A percentile compares a stretch with the other conserved stretches of the same genome.
These are phyloP conservation scores for Sordariomycetes sp. DNA, from an alignment of 2,329 filamentous ascomycete genomes.

Conservation along the genomic window DNA sequence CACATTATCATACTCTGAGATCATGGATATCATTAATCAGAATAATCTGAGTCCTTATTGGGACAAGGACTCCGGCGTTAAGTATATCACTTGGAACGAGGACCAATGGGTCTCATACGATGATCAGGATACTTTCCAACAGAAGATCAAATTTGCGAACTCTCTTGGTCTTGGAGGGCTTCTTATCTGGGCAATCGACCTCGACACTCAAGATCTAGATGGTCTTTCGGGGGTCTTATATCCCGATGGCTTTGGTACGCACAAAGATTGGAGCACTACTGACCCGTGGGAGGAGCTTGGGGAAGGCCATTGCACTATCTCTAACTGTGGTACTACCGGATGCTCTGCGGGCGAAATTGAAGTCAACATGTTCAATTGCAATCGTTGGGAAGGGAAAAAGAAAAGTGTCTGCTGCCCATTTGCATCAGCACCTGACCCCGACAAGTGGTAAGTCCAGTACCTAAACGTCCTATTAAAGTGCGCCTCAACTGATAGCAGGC, in stretches of 20 bases:
- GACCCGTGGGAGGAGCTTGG: constrained; percentile 1
- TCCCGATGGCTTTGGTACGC: constrained; percentile 4
- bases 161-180: background rate
- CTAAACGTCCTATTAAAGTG: background rate
- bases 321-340: background rate
- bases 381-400: constrained; percentile 9
- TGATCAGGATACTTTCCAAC: constrained; percentile 2
- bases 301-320: background rate
- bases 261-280: constrained; percentile 5
- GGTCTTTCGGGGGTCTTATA: constrained; percentile 9
- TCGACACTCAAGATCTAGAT: constrained; percentile 5
- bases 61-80: constrained; percentile 3
- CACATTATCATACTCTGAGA: constrained; percentile 14
- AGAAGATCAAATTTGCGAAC: constrained; percentile 1
- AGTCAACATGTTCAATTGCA: background rate
- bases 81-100: constrained; percentile 3
- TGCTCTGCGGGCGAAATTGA: background rate
- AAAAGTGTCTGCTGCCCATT: constrained; percentile 21
- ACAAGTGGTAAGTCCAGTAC: background rate
- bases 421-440: constrained; percentile 15
- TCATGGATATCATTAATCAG: constrained; percentile 10
- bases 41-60: background rate
- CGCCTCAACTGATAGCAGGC: constrained; percentile 2
- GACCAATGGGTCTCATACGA: constrained; percentile 5
- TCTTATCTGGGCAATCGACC: constrained; percentile 17